Evolutionary conservation across 352 stramenopile genomes (phyloP).

Genomic region (Phytophthora fragariaefolia): DNA sequence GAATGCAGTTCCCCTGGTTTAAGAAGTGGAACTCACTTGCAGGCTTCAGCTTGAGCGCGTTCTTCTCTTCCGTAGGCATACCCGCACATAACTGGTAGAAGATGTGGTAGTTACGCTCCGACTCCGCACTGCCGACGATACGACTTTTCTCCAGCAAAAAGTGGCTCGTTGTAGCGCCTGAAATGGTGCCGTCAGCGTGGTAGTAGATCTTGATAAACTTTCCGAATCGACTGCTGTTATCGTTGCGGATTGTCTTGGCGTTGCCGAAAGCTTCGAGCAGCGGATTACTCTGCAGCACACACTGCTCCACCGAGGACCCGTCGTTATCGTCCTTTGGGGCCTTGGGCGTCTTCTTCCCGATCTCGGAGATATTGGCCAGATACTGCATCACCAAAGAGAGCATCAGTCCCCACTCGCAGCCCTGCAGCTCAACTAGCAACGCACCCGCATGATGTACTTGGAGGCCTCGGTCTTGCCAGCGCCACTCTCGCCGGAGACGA

Average conservation of each 20-base stretch:
- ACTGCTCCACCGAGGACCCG: slow-evolving; percentile 87
- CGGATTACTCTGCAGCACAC: slow-evolving; percentile 93
- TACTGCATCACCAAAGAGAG: slow-evolving; percentile 55
- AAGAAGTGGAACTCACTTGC: slow-evolving; percentile 93
- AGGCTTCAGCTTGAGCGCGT: slow-evolving; percentile 82
- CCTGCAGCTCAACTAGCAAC: neutral
- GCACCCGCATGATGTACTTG: slow-evolving; percentile 93
- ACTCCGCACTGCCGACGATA: slow-evolving; percentile 92
- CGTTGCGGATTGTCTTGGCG: slow-evolving; percentile 95
- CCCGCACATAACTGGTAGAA: slow-evolving; percentile 98
- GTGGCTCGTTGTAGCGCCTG: slow-evolving; percentile 94
- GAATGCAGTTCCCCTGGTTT: slow-evolving; percentile 94
- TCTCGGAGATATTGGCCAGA: slow-evolving; percentile 91
- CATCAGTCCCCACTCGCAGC: neutral
- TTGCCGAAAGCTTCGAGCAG: slow-evolving; percentile 94
- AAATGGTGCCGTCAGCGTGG: slow-evolving; percentile 90
- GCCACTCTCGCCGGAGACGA: slow-evolving; percentile 88
- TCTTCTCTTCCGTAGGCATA: slow-evolving; percentile 71
- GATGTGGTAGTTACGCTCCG: slow-evolving; percentile 99
- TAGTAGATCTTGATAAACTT: slow-evolving; percentile 98
- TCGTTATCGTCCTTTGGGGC: slow-evolving; percentile 63
- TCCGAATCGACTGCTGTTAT: slow-evolving; percentile 97
- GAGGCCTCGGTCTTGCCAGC: slow-evolving; percentile 90
- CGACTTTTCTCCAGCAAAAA: slow-evolving; percentile 99
- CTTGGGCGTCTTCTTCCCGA: slow-evolving; percentile 80